These are phyloP conservation scores for Salix exigua DNA, from an alignment of 345 rosid genomes.

Conservation along the genomic window DNA sequence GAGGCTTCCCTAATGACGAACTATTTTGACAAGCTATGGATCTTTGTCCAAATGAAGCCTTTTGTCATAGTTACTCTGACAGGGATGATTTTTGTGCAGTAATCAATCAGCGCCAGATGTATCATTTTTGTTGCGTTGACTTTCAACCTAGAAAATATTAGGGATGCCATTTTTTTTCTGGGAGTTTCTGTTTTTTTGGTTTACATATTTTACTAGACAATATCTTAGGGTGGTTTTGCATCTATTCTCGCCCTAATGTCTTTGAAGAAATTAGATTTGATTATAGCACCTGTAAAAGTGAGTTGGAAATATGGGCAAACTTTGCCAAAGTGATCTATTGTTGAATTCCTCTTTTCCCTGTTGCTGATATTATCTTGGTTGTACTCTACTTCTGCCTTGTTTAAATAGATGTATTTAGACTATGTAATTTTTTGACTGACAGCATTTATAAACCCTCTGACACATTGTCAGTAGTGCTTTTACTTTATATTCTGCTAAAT, in stretches of 20 bases:
- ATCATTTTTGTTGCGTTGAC: neutral
- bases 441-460: neutral
- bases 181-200: neutral
- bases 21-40: slow-evolving; percentile 50
- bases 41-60: slow-evolving; percentile 56
- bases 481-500: neutral
- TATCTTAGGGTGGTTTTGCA: neutral
- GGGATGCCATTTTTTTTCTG: neutral
- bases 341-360: slow-evolving; percentile 47
- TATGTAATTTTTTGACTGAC: neutral
- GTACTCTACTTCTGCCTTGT: neutral
- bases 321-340: slow-evolving; percentile 42
- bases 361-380: slow-evolving; percentile 30
- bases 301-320: slow-evolving; percentile 31
- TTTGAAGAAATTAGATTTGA: neutral
- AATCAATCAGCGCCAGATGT: neutral
- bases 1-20: slow-evolving; percentile 52
- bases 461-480: neutral
- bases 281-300: neutral
- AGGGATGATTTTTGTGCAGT: slow-evolving; percentile 24
- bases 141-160: neutral
- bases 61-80: slow-evolving; percentile 87
- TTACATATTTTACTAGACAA: neutral
- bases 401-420: neutral
- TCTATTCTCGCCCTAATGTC: neutral